Evolutionary conservation across 2,329 filamentous ascomycete species (phyloP).

Genomic region (Microsporum audouinii): DNA sequence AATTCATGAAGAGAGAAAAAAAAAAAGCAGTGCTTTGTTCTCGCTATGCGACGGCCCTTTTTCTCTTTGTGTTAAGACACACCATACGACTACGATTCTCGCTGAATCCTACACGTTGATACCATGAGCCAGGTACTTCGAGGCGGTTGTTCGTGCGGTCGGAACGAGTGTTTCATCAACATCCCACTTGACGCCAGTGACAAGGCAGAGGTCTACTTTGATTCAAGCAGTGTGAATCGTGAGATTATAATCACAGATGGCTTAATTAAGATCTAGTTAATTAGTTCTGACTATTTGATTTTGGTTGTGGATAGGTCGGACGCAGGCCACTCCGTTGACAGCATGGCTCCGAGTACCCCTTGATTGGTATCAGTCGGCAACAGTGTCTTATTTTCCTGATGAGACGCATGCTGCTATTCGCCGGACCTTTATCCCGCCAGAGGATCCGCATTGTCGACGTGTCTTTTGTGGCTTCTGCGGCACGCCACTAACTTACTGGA

Average conservation of each 20-base stretch:
- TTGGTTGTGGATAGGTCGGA: constrained; percentile 39
- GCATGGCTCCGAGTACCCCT: constrained; percentile 77
- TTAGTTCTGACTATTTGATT: not conserved
- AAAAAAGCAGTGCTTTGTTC: not conserved
- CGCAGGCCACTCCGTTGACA: constrained; percentile 60
- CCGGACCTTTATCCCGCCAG: constrained; percentile 52
- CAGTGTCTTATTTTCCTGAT: constrained; percentile 64
- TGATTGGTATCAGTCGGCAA: constrained; percentile 65
- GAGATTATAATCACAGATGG: constrained; percentile 32
- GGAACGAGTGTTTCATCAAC: constrained; percentile 67
- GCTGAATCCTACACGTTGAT: not conserved
- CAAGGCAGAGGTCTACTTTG: constrained; percentile 60
- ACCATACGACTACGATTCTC: not conserved
- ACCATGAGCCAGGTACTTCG: constrained; percentile 13
- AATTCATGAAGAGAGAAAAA: not conserved
- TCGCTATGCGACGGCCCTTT: not conserved
- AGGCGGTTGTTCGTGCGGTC: constrained; percentile 60
- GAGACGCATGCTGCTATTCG: constrained; percentile 59
- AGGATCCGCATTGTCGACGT: constrained; percentile 50
- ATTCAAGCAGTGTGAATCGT: constrained; percentile 60
- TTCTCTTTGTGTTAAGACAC: not conserved
- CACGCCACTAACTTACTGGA: constrained; percentile 74
- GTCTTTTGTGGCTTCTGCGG: constrained; percentile 90
- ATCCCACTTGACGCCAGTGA: constrained; percentile 50
- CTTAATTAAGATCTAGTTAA: not conserved